phyloP scores from a whole-genome alignment of 1,284 basidiomycete genomes.

The Ganoderma lucidum region DNA sequence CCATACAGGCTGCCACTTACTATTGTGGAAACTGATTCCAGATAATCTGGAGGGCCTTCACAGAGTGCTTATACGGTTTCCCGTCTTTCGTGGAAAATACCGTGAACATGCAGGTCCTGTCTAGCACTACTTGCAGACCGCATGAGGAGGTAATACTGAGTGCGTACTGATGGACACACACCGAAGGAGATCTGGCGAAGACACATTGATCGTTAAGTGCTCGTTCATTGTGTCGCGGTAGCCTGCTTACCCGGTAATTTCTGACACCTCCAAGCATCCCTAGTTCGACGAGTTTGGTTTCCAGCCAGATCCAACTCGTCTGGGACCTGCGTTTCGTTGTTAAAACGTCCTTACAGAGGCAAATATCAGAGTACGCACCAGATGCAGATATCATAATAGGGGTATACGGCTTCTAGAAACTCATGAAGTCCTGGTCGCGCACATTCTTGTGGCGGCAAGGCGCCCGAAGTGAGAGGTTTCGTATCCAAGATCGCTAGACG shows the following conservation, averaged over 20 bases:
- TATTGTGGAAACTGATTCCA: constrained; percentile 88
- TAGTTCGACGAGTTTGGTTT: constrained; percentile 89
- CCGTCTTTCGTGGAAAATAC: constrained; percentile 81
- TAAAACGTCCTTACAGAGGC: background rate
- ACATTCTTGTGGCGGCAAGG: constrained; percentile 81
- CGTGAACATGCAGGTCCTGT: constrained; percentile 90
- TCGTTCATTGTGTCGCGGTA: constrained; percentile 1
- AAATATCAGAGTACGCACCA: constrained; percentile 55
- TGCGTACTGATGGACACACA: constrained; percentile 32
- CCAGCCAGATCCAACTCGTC: constrained; percentile 92
- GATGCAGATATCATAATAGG: constrained; percentile 86
- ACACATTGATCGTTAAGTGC: constrained; percentile 11
- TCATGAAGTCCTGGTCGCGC: constrained; percentile 86
- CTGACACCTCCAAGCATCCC: constrained; percentile 78
- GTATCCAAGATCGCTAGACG: constrained; percentile 78
- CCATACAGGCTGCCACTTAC: constrained; percentile 48
- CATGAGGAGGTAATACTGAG: background rate
- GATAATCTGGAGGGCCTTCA: constrained; percentile 86
- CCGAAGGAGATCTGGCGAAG: constrained; percentile 62
- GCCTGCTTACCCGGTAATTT: constrained; percentile 69
- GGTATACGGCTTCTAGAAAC: constrained; percentile 82
- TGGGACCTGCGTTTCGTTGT: constrained; percentile 63
- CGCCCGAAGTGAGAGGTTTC: constrained; percentile 80
- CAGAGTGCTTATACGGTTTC: constrained; percentile 81
- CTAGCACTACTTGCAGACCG: constrained; percentile 62